A percentile compares a stretch with the other conserved stretches of the same genome.
Evolutionary conservation across 116 monocot genomes (phyloP).

Genomic region (Trichopus zeylanicus): DNA sequence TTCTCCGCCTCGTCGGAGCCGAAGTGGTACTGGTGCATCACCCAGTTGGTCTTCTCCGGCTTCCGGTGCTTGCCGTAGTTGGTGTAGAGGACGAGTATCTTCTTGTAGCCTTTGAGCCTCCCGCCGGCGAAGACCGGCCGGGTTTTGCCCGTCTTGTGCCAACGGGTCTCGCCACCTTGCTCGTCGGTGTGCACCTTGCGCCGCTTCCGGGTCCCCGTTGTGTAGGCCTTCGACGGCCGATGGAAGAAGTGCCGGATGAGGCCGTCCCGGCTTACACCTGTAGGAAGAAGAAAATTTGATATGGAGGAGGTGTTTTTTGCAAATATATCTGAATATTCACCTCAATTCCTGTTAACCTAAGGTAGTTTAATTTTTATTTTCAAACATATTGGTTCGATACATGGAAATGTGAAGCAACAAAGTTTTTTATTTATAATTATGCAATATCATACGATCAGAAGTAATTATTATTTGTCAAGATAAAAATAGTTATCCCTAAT

Average conservation of each 20-base stretch:
- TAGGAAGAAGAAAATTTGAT: not conserved
- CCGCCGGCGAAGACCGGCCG: conserved; percentile 38
- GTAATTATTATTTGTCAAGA: too few species aligned
- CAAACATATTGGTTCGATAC: too few species aligned
- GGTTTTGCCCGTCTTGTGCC: conserved; percentile 94
- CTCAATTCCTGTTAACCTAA: too few species aligned
- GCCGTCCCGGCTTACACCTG: conserved; percentile 75
- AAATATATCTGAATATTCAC: too few species aligned
- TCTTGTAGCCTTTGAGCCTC: conserved; percentile 54
- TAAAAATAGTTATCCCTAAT: too few species aligned
- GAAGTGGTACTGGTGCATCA: conserved; percentile 96
- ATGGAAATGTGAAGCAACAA: too few species aligned
- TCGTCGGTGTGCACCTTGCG: conserved; percentile 58
- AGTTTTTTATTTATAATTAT: too few species aligned
- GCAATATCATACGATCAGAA: too few species aligned
- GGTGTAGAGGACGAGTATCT: conserved; percentile 92
- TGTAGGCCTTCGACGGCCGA: conserved; percentile 91
- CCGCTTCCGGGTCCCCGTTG: conserved; percentile 77
- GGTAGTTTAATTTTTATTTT: too few species aligned
- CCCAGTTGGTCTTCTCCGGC: conserved; percentile 96
- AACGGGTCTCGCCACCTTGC: conserved; percentile 62
- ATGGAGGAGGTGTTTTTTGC: not conserved
- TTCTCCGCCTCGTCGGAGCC: conserved; percentile 82
- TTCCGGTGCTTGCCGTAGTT: conserved; percentile 79
- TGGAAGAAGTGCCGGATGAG: conserved; percentile 88